Evolutionary conservation across 192 early-diverging fungal species (phyloP).

Genomic region (Helicostylum pulchrum): DNA sequence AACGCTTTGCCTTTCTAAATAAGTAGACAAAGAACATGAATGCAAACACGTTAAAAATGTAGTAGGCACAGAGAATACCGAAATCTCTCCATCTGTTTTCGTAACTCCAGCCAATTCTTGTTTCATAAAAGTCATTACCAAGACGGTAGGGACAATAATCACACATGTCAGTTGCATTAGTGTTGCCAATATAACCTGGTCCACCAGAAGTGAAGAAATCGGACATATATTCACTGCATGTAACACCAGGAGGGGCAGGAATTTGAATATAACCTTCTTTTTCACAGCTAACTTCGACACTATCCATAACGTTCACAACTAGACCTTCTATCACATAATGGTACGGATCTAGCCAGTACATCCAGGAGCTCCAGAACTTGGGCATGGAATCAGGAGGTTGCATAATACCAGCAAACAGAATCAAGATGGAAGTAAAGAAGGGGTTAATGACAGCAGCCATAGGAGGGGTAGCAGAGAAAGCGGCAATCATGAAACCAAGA

Average conservation of each 20-base stretch:
- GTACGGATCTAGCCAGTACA: constrained; percentile 65
- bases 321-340: constrained; percentile 60
- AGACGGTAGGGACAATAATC: constrained; percentile 47
- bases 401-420: constrained; percentile 61
- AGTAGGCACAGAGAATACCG: constrained; percentile 56
- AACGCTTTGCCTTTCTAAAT: constrained; percentile 43
- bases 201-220: constrained; percentile 43
- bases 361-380: constrained; percentile 58
- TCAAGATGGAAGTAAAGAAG: constrained; percentile 55
- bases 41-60: constrained; percentile 47
- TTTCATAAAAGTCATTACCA: constrained; percentile 37
- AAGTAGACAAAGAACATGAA: constrained; percentile 39
- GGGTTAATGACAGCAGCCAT: constrained; percentile 62
- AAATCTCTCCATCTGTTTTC: constrained; percentile 60
- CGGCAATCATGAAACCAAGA: constrained; percentile 64
- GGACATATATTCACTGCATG: constrained; percentile 50
- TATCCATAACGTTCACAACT: constrained; percentile 55
- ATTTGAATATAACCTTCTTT: constrained; percentile 42
- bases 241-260: constrained; percentile 41
- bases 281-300: constrained; percentile 43
- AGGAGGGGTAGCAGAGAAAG: constrained; percentile 52
- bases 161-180: constrained; percentile 44
- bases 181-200: constrained; percentile 58
- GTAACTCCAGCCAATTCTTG: constrained; percentile 47
- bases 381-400: constrained; percentile 55